Evolutionary conservation across 495 filamentous ascomycete species (phyloP), one percentile per base, ranked within the genome.

Genomic region (Sordaria brevicollis): DNA sequence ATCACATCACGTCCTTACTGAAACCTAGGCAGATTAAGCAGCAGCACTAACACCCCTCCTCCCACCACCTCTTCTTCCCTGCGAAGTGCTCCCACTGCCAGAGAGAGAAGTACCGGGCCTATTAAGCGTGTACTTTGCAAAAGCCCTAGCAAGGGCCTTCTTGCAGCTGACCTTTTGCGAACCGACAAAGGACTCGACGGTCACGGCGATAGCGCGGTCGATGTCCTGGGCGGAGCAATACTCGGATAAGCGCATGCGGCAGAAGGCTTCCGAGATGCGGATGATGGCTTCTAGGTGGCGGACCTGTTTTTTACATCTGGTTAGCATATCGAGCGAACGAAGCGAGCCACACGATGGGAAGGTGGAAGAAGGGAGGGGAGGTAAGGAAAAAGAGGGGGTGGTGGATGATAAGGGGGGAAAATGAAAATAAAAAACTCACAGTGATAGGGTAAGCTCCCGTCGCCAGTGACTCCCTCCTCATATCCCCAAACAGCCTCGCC

Each of bases 361-460:
- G n/a, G n/a, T n/a, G n/a, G n/a, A n/a, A n/a, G n/a, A n/a, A n/a
- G n/a, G n/a, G n/a, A n/a, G n/a, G n/a, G n/a, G n/a, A n/a, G 43
- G 35, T 7, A 36, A 43, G 57, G 21, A 35, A 33, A 25, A 69
- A 13, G 33, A 39, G 6, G n/a, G 67, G 35, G 38, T 36, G 29
- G 33, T 2, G 7, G n/a, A 66, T 43, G 21, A 3, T 0, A 29
- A 43, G 10, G 21, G 37, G n/a, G 65, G 19, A 35, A 37, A 37
- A 69, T 10, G 33, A 33, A 33, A 13, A 38, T n/a, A 19, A 17
- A 5, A 37, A 65, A 83, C 92, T 79, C 84, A 97, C 95, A 29
- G 96, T 99, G 71, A 99, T 99, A 13, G 96, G 96, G 81, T 97
- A 99, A 5, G 93, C 93, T 3, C 95, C 95, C 17, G 95, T 98